Percentiles rank a stretch among this genome's conserved stretches.
Conservation (phyloP, 2,329 filamentous ascomycete genomes). For the Colletotrichum sidae region DNA sequence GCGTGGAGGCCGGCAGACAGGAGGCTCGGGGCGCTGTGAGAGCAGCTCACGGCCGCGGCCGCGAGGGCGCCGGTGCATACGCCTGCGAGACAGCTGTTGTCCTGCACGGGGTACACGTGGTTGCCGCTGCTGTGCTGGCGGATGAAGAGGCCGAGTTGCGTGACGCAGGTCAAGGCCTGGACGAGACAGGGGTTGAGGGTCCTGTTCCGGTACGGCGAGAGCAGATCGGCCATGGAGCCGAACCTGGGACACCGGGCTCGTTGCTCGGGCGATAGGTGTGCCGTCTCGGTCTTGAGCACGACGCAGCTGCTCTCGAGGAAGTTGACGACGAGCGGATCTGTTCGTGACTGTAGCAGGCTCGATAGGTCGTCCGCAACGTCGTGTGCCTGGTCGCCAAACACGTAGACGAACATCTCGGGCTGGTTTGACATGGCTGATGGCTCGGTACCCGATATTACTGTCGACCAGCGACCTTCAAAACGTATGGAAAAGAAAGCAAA, state of each 20-base stretch:
- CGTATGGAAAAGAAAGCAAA: too few species aligned
- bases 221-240: neutral
- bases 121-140: conserved; percentile 65
- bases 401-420: neutral
- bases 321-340: conserved; percentile 11
- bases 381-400: conserved; percentile 28
- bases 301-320: conserved; percentile 18
- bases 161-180: conserved; percentile 72
- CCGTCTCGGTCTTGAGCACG: conserved; percentile 10
- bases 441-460: too few species aligned
- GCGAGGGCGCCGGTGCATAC: conserved; percentile 78
- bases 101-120: conserved; percentile 61
- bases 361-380: conserved; percentile 6
- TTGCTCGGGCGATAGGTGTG: conserved; percentile 14
- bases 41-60: conserved; percentile 72
- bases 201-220: neutral
- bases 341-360: conserved; percentile 1
- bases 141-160: conserved; percentile 76
- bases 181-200: conserved; percentile 66
- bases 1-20: conserved; percentile 72
- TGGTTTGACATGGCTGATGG: too few species aligned
- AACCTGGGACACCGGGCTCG: conserved; percentile 12
- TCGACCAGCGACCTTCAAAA: too few species aligned
- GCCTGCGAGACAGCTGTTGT: conserved; percentile 68
- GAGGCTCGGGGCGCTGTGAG: conserved; percentile 71